Evolutionary conservation across 2,329 filamentous ascomycete genomes (phyloP).

Genomic region (Magnaporthales sp.): DNA sequence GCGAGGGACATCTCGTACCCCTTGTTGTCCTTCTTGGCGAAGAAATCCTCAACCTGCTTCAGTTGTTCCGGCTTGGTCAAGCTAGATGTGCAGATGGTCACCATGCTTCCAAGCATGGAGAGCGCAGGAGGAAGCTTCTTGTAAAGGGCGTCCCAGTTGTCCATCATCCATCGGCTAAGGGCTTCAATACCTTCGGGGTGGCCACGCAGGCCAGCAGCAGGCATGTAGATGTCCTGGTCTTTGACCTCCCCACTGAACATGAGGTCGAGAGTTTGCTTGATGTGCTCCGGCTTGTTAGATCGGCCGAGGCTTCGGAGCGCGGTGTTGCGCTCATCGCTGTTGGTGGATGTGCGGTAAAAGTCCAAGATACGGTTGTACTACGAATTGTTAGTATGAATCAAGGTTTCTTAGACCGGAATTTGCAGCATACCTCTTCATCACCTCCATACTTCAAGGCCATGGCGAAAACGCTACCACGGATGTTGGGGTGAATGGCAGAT

Average conservation of each 20-base stretch:
- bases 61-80: slow-evolving; percentile 74
- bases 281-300: slow-evolving; percentile 67
- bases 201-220: slow-evolving; percentile 67
- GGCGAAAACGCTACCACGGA: slow-evolving; percentile 77
- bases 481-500: slow-evolving; percentile 81
- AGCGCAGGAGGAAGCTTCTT: slow-evolving; percentile 79
- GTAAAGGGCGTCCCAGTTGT: slow-evolving; percentile 79
- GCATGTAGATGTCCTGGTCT: slow-evolving; percentile 90
- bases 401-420: slow-evolving; percentile 14
- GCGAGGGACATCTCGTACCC: slow-evolving; percentile 80
- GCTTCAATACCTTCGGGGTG: slow-evolving; percentile 72
- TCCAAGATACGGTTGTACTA: slow-evolving; percentile 70
- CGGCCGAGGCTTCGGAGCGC: slow-evolving; percentile 78
- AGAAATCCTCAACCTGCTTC: slow-evolving; percentile 71
- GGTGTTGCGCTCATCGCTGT: slow-evolving; percentile 84
- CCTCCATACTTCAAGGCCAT: slow-evolving; percentile 80
- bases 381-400: slow-evolving; percentile 6
- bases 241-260: slow-evolving; percentile 76
- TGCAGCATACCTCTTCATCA: slow-evolving; percentile 56
- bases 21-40: slow-evolving; percentile 69
- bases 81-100: slow-evolving; percentile 71
- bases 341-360: slow-evolving; percentile 66
- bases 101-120: slow-evolving; percentile 76
- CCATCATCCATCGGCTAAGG: slow-evolving; percentile 74
- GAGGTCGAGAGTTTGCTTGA: slow-evolving; percentile 70